Evolutionary conservation across 2,329 filamentous ascomycete species (phyloP), one percentile per base, ranked within the genome.

Genomic region (Chrysoporthe austroafricana): DNA sequence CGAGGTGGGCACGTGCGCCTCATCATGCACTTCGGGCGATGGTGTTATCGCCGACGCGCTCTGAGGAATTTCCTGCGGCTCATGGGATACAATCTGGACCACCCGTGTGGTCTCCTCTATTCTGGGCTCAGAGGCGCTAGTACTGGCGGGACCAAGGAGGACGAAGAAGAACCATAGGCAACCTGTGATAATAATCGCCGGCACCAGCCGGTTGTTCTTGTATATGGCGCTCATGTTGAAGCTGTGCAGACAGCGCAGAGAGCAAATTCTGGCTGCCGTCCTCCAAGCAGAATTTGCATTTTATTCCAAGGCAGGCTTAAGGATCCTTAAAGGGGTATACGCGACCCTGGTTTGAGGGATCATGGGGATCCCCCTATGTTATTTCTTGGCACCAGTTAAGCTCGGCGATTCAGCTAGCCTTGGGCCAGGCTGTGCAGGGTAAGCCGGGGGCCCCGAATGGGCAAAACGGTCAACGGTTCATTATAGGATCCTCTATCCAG

Each of bases 161-260:
- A 73, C 63, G 65, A 72, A 70, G 43, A 73, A 74, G 58, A 73
- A 61, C 65, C 73, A 74, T 13, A 74, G 48, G 11, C 70, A 67
- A 18, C 71, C 67, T 42, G 71, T 72, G 61, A 74, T 67, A 50
- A 74, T 63, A 68, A 74, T 74, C 36, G 73, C 58, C 9, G 73
- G 73, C 69, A 74, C 71, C 63, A 73, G 70, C 59, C 71, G 73
- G 56, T 74, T 74, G 66, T 74, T 72, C 66, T 70, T 69, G 66
- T 74, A 72, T 61, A 46, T 69, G 56, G 43, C 34, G 36, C 61
- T 64, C 60, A 69, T 69, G 63, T 72, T 63, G 39, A 56, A 36
- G 14, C 21, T 21, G 21, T 32, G 21, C 4, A 54, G n/a, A 14
- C 42, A n/a, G 13, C 11, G 36, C 5, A 5, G 21, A 62, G 5